Conservation (phyloP, 139 green algal species). For the Asterochloris erici region DNA sequence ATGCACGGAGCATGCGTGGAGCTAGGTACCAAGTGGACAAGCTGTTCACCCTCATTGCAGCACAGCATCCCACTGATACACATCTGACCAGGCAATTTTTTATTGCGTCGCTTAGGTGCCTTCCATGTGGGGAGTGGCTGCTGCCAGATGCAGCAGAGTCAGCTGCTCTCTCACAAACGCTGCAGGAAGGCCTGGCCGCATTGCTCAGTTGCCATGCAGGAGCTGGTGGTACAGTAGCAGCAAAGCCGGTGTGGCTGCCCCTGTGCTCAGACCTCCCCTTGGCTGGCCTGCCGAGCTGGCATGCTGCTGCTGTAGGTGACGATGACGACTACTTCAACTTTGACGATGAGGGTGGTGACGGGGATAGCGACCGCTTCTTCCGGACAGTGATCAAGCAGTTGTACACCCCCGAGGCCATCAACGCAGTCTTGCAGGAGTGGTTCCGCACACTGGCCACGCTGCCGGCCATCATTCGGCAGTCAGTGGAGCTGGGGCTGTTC, state of each 20-base stretch:
- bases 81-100: too few species aligned
- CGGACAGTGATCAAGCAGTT: constrained; percentile 69
- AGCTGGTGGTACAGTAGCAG: not conserved
- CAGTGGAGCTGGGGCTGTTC: constrained; percentile 92
- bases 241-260: not conserved
- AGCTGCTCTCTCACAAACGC: too few species aligned
- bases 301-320: constrained; percentile 62
- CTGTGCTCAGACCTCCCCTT: not conserved
- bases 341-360: constrained; percentile 75
- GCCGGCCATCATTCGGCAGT: constrained; percentile 81
- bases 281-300: constrained; percentile 1
- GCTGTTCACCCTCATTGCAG: too few species aligned
- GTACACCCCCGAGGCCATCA: constrained; percentile 88
- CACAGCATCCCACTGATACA: too few species aligned
- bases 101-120: too few species aligned
- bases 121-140: too few species aligned
- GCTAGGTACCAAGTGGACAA: too few species aligned
- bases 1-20: too few species aligned
- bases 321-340: constrained; percentile 89
- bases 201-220: not conserved
- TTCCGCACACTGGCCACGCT: constrained; percentile 83
- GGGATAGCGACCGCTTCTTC: constrained; percentile 75
- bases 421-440: constrained; percentile 88
- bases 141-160: too few species aligned
- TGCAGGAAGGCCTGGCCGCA: not conserved